Conservation (phyloP, 1,284 basidiomycete species). For the Leccinum pachyderme region DNA sequence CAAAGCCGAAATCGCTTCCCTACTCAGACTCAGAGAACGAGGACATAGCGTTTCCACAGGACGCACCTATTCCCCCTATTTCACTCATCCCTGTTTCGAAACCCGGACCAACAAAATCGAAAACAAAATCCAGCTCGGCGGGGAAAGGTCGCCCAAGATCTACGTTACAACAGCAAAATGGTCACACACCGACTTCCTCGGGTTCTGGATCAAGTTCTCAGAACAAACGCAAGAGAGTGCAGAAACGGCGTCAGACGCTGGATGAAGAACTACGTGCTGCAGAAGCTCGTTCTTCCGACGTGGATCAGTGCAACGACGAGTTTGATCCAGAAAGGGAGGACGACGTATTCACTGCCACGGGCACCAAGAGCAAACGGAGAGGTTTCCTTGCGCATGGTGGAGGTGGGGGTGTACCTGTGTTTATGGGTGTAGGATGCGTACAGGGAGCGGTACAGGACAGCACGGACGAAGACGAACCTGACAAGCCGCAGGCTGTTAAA, state of each 20-base stretch:
- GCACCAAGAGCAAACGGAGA: conserved; percentile 47
- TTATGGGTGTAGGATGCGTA: conserved; percentile 65
- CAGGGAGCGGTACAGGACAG: conserved; percentile 41
- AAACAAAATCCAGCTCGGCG: conserved; percentile 12
- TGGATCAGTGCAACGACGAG: conserved; percentile 35
- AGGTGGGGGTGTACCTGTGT: conserved; percentile 62
- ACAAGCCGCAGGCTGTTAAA: not conserved
- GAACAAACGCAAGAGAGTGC: conserved; percentile 24
- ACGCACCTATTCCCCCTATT: conserved; percentile 22
- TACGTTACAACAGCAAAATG: conserved; percentile 2
- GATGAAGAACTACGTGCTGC: conserved; percentile 63
- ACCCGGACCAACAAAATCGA: conserved; percentile 16
- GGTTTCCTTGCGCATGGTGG: conserved; percentile 75
- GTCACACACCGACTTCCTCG: not conserved
- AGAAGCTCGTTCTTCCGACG: conserved; percentile 33
- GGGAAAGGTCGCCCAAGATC: conserved; percentile 21
- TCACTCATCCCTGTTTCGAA: conserved; percentile 27
- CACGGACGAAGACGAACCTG: conserved; percentile 11
- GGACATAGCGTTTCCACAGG: conserved; percentile 27
- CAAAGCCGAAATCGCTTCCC: conserved; percentile 15
- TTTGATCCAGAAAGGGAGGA: conserved; percentile 39
- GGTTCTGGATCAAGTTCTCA: conserved; percentile 17
- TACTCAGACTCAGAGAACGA: conserved; percentile 20
- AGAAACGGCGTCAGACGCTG: conserved; percentile 48
- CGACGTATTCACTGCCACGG: conserved; percentile 50